These are phyloP conservation scores for Candolleomyces eurysporus DNA, from an alignment of 768 basidiomycete genomes.

Conservation along the genomic window DNA sequence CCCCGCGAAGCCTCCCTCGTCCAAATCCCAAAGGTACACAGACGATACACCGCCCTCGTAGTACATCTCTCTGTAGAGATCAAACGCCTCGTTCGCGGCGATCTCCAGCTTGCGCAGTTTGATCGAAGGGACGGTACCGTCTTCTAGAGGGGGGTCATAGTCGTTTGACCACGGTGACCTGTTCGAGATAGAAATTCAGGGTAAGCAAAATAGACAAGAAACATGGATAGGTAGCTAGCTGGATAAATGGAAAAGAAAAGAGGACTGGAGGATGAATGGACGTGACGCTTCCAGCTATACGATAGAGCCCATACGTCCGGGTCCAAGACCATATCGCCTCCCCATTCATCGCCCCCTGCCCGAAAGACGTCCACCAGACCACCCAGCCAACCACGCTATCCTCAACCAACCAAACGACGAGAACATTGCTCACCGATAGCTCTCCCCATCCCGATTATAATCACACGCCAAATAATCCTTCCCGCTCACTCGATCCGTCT, in stretches of 20 bases:
- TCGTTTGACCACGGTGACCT: conserved; percentile 99
- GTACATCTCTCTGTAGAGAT: conserved; percentile 98
- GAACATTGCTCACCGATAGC: conserved; percentile 64
- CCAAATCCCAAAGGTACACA: conserved; percentile 97
- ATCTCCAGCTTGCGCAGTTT: conserved; percentile 91
- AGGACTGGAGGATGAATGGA: no score
- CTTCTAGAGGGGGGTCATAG: conserved; percentile 87
- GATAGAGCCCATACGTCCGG: no score
- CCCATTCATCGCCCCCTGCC: no score
- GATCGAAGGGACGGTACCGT: conserved; percentile 82
- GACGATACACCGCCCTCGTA: conserved; percentile 98
- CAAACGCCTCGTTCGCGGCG: conserved; percentile 93
- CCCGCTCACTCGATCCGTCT: conserved; percentile 76
- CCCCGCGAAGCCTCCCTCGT: conserved; percentile 95
- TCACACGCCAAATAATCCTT: conserved; percentile 92
- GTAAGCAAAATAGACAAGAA: background rate
- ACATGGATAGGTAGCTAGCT: no score
- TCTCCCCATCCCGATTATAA: conserved; percentile 90
- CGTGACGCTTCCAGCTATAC: no score
- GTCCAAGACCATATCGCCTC: no score
- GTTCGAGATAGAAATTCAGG: background rate
- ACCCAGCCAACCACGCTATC: background rate
- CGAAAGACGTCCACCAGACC: background rate
- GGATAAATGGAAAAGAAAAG: no score
- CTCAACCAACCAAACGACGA: background rate